Base-by-base conservation (phyloP, 2,329 filamentous ascomycete species). In the Curvularia spicifera region DNA sequence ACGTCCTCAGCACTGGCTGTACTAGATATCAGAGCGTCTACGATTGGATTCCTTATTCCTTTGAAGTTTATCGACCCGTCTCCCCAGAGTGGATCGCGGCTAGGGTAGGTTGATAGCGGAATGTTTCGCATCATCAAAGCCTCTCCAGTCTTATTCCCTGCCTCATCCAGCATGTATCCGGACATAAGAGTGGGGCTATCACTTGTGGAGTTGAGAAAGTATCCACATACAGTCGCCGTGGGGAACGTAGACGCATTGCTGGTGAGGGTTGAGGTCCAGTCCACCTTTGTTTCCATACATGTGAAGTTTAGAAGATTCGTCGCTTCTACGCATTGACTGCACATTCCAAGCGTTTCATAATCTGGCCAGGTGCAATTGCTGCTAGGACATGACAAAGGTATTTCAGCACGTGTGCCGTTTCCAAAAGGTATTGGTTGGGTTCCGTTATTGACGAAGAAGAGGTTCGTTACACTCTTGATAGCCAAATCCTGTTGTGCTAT, bases 361-460 rank as follows among this genome's bases (percentile, higher is more conserved):
- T 1, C 7, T 0, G 69, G 66, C 70, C 70, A 75, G 0, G 68
- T 69, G 18, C 72, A 75, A 9, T 73, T 74, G 6, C 67, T 71
- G 0, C 61, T 71, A 0, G 70, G 71, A 13, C 72, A 75, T 0
- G 65, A 66, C 0, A 74, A 31, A 0, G 71, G 69, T 1, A 75
- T 66, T 0, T 73, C 71, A 0, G 69, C 53, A 1, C 71, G 53
- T 0, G 66, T 67, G 0, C 68, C 68, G 24, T 73, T 72, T 0
- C 71, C 70, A 12, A 71, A 69, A 0, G 2, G 22, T 0, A 71
- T 28, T 0, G 67, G 65, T 2, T 69, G 59, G 0, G 67, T 74
- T 0, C 71, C 71, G 26, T 28, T 28, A 26, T 73, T 73, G 0
- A 33, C 59, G 15, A 49, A 57, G 6, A 65, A 64, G 28, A 60